Evolutionary conservation across 345 rosid genomes (phyloP).

Genomic region (Excoecaria cochinchinensis): DNA sequence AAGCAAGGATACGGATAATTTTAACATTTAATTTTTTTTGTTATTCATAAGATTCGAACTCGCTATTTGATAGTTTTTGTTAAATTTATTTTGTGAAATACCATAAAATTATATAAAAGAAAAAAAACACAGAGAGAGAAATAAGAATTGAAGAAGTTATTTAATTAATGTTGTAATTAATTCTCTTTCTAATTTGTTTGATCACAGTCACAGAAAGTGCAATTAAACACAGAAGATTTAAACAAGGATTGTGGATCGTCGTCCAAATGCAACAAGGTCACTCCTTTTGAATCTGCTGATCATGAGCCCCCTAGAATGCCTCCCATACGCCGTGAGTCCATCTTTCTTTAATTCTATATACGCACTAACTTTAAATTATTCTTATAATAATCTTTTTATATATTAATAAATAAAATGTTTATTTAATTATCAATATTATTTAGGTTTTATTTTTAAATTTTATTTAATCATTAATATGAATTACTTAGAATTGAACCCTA

Average conservation of each 20-base stretch:
- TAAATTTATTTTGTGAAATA: neutral
- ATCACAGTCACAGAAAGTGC: constrained; percentile 54
- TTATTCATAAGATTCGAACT: too few species aligned
- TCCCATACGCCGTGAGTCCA: constrained; percentile 69
- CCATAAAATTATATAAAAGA: neutral
- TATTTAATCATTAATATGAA: too few species aligned
- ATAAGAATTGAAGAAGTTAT: neutral
- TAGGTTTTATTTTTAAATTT: too few species aligned
- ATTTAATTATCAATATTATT: too few species aligned
- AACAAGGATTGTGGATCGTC: constrained; percentile 63
- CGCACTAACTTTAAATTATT: too few species aligned
- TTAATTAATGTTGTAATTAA: too few species aligned
- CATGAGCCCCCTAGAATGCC: constrained; percentile 66
- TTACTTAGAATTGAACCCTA: neutral
- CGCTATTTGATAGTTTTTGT: too few species aligned
- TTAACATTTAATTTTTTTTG: too few species aligned
- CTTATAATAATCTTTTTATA: too few species aligned
- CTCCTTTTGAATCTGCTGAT: constrained; percentile 50
- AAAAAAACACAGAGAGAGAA: neutral
- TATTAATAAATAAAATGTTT: too few species aligned
- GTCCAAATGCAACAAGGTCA: constrained; percentile 46
- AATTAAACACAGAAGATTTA: constrained; percentile 38
- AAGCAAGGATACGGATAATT: too few species aligned
- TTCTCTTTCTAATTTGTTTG: constrained; percentile 4
- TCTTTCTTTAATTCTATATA: neutral